Base-by-base conservation (phyloP, 257 asterid genomes). In the Fraxinus cuspidata region DNA sequence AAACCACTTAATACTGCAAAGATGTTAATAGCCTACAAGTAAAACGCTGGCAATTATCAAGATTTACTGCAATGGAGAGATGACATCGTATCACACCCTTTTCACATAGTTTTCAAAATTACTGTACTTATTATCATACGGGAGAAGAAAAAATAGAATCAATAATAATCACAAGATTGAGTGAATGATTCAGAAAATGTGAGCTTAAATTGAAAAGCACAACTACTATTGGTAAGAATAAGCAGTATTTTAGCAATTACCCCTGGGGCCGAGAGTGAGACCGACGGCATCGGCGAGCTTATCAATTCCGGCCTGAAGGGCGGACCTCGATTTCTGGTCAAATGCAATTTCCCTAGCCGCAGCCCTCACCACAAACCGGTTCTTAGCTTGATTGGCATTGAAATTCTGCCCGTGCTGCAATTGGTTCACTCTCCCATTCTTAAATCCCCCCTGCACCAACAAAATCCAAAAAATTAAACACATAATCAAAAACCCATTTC, bases 181-280 rank as follows among this genome's bases (percentile, higher is more conserved):
- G 8, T 37, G 40, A 44, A 13, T 18, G 16, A 11, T 73, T 12
- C 75, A 75, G 44, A 32, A 49, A 56, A 44, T 10, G 23, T 32
- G 16, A 74, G 47, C 51, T 29, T 18, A 77, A 76, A 28, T 9
- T 15, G 34, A 34, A 18, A 56, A 42, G 60, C 2, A 15, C 10
- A 31, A 29, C 32, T 29, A 44, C 53, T 44, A n/a, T 2, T 5
- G 66, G 7, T 38, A 5, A 70, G 4, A 31, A 47, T 16, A 13
- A 56, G 34, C 15, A 38, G 47, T 53, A 21, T 2, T 75, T 21
- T 23, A 72, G 53, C 64, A 77, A 77, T 77, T 83, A 95, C 99
- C 98, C 81, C 99, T 91, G 60, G 99, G 99, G 27, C 99, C 99
- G 75, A 95, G 96, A 35, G 99, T 93, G 38, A 95, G 94, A 5